phyloP scores from a whole-genome alignment of 169 alveolate genomes.

The Eimeria praecox region DNA sequence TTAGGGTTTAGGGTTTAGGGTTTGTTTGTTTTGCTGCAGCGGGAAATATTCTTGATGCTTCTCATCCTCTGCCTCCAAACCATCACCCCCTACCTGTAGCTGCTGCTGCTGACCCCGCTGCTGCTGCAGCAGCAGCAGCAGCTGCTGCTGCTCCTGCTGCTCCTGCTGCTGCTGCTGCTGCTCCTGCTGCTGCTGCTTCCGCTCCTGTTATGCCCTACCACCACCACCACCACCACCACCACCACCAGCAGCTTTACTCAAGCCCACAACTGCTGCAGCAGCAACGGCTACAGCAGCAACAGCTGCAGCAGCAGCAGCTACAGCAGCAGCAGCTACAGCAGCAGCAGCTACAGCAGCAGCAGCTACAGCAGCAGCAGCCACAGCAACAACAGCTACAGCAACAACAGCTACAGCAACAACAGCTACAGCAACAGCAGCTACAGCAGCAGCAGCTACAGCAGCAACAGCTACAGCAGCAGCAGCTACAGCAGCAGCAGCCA shows the following conservation, averaged over 20 bases:
- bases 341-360: neutral
- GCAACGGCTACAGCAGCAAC: neutral
- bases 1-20: neutral
- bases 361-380: conserved; percentile 4
- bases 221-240: neutral
- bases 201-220: neutral
- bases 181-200: conserved; percentile 4
- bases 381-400: conserved; percentile 19
- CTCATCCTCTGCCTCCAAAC: too few relatives aligned
- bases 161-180: neutral
- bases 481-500: neutral
- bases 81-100: neutral
- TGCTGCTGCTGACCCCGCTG: neutral
- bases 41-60: neutral
- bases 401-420: neutral
- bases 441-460: neutral
- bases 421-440: neutral
- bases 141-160: conserved; percentile 20
- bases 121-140: conserved; percentile 27
- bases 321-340: neutral
- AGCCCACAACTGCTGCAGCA: neutral
- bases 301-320: conserved; percentile 15
- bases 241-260: neutral
- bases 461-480: conserved; percentile 19
- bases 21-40: neutral